Evolutionary conservation across 306 rosid genomes (phyloP).

Genomic region (Cicer judaicum): DNA sequence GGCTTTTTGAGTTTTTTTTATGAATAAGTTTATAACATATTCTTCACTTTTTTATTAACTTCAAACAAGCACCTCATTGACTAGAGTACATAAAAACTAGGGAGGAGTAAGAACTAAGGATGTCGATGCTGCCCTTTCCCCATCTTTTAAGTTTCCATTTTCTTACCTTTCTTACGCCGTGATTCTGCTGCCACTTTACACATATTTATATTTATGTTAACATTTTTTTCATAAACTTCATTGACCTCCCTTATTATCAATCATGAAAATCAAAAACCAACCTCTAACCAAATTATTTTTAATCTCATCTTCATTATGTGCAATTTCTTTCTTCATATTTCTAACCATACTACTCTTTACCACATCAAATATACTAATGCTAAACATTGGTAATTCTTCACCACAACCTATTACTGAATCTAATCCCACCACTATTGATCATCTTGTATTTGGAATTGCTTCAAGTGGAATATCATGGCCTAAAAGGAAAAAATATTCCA

Average conservation of each 20-base stretch:
- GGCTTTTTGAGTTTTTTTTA: too few relatives aligned
- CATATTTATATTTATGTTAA: background rate
- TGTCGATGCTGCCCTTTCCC: background rate
- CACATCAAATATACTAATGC: constrained; percentile 34
- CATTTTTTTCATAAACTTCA: background rate
- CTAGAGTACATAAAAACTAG: background rate
- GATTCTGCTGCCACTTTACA: constrained; percentile 28
- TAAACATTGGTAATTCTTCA: background rate
- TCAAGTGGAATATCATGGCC: constrained; percentile 65
- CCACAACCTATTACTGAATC: constrained; percentile 16
- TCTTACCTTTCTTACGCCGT: constrained; percentile 38
- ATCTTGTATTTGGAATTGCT: constrained; percentile 82
- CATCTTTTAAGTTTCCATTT: constrained; percentile 27
- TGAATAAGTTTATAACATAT: too few relatives aligned
- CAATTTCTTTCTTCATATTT: constrained; percentile 49
- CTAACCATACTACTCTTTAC: constrained; percentile 41
- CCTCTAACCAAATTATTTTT: constrained; percentile 48
- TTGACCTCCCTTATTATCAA: constrained; percentile 19
- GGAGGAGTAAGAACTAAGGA: background rate
- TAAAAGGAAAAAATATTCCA: constrained; percentile 52
- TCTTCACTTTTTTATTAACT: too few relatives aligned
- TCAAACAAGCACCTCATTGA: background rate
- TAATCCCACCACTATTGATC: constrained; percentile 54
- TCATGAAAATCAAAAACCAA: constrained; percentile 58
- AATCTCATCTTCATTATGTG: constrained; percentile 54